A percentile compares a stretch with the other conserved stretches of the same genome.
phyloP scores from a whole-genome alignment of 2,329 filamentous ascomycete genomes.

The Orbilia javanica region DNA sequence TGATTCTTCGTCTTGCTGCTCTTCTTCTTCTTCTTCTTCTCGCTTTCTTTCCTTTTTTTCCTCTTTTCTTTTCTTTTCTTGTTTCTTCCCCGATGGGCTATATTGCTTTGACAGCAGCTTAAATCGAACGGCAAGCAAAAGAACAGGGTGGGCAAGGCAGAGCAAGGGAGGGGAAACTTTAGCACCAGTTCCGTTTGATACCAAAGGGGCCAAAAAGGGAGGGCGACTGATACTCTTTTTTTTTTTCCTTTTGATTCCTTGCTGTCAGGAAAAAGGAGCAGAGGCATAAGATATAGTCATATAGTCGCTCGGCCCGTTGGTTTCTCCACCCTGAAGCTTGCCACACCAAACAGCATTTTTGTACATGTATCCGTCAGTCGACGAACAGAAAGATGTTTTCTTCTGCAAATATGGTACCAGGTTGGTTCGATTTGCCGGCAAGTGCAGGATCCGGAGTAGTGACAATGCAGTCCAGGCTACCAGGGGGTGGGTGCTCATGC shows the following conservation, averaged over 20 bases:
- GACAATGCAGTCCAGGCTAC: conserved; percentile 52
- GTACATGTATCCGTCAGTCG: conserved; percentile 56
- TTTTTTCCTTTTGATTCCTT: conserved; percentile 57
- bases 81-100: conserved; percentile 51
- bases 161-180: conserved; percentile 57
- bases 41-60: conserved; percentile 36
- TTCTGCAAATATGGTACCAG: conserved; percentile 45
- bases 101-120: conserved; percentile 59
- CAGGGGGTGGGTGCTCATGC: conserved; percentile 32
- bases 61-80: conserved; percentile 27
- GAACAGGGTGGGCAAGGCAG: conserved; percentile 55
- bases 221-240: conserved; percentile 49
- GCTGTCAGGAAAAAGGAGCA: conserved; percentile 59
- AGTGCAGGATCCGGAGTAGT: conserved; percentile 51
- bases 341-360: conserved; percentile 56
- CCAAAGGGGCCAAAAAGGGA: conserved; percentile 58
- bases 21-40: conserved; percentile 24
- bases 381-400: conserved; percentile 47
- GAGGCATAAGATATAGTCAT: conserved; percentile 56
- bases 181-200: conserved; percentile 58
- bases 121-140: conserved; percentile 57
- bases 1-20: conserved; percentile 30
- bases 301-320: conserved; percentile 59
- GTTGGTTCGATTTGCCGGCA: conserved; percentile 58
- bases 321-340: conserved; percentile 58